Base-by-base conservation (phyloP, 805 yeast genomes). In the Hanseniaspora valbyensis region DNA sequence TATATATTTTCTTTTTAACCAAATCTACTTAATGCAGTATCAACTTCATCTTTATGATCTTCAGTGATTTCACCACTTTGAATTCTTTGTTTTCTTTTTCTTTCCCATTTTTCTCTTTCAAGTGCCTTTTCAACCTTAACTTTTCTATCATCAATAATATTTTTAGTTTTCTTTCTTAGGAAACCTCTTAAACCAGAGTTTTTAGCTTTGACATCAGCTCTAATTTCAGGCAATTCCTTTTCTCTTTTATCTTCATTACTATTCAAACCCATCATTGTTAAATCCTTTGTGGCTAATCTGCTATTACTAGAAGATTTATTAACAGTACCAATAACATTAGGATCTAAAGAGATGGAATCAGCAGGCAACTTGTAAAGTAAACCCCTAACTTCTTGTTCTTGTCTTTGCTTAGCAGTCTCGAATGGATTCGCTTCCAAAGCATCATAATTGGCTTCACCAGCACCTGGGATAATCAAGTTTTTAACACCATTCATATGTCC, bases 381-480 rank as follows among this genome's bases (percentile, higher is more conserved):
- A 1, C 82, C 67, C 61, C 90, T 78, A 33, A 92, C 95, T 71
- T 92, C 98, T 42, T 77, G 74, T 68, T 90, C 90, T 66, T 90
- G 95, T 72, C 97, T 81, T 69, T 89, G 96, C 63, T 85, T 82
- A 50, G 84, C 78, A 9, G 95, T 77, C 66, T 87, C 95, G 68
- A 74, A 92, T 55, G 98, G 98, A 65, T 92, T 92, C 60, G 80
- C 67, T 67, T 92, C 98, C 64, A 88, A 66, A 2, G 97, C 88
- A 70, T 92, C 98, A 65, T 77, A 88, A 68, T 92, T 92, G 54
- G 98, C 96, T 69, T 92, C 98, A 71, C 98, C 98, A 38, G 96
- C 72, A 24, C 98, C 98, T 37, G 98, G 98, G 53, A 92, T 74
- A 57, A 92, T 82, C 54, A 92, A 58, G n/a, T 92, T 80, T n/a